Conservation (phyloP, 2,329 filamentous ascomycete genomes). For the Botrytis fragariae region DNA sequence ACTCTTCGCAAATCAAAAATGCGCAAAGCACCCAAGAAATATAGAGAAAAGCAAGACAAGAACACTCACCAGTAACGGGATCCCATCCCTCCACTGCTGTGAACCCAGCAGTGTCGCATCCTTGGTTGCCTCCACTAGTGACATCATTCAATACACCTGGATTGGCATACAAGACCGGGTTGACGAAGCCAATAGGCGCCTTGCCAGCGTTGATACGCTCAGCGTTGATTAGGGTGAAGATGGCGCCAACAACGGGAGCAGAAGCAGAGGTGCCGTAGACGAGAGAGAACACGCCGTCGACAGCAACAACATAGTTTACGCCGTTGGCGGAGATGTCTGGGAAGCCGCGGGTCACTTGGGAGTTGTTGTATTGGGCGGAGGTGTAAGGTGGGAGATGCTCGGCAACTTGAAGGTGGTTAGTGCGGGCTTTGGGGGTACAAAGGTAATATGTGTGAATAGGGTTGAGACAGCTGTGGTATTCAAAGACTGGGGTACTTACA, state of each 20-base stretch:
- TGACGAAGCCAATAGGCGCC: constrained; percentile 43
- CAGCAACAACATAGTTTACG: constrained; percentile 44
- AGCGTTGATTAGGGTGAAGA: constrained; percentile 62
- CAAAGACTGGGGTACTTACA: constrained; percentile 29
- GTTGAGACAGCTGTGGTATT: background rate
- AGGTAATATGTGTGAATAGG: background rate
- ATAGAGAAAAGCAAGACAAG: background rate
- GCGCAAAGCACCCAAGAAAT: background rate
- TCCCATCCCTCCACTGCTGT: constrained; percentile 40
- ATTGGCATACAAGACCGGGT: constrained; percentile 43
- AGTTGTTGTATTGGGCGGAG: constrained; percentile 48
- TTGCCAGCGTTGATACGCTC: constrained; percentile 52
- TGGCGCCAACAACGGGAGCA: constrained; percentile 42
- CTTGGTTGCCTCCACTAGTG: constrained; percentile 41
- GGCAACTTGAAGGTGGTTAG: constrained; percentile 28
- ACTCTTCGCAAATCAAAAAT: background rate
- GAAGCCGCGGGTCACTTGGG: constrained; percentile 44
- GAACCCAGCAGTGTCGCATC: constrained; percentile 39
- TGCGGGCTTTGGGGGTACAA: constrained; percentile 33
- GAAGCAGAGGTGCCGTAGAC: constrained; percentile 51
- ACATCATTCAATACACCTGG: constrained; percentile 38
- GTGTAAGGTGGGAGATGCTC: constrained; percentile 30
- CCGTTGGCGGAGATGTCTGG: constrained; percentile 48
- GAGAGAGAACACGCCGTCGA: constrained; percentile 44
- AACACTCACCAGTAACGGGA: constrained; percentile 38